These are phyloP conservation scores for Candida silvatica DNA, from an alignment of 805 yeast species.

Conservation along the genomic window DNA sequence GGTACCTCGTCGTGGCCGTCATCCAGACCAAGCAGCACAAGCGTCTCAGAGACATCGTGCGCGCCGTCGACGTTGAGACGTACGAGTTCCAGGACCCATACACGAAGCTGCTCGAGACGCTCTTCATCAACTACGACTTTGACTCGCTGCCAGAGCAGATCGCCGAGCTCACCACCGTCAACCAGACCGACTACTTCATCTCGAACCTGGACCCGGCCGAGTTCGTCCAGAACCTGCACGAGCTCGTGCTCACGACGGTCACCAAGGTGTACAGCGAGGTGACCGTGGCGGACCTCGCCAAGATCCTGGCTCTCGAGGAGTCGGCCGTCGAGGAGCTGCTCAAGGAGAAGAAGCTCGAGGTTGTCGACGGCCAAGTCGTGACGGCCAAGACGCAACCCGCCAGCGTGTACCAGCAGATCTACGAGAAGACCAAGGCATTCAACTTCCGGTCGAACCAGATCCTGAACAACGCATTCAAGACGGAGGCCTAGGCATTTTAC, in stretches of 20 bases:
- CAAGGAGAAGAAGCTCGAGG: conserved; percentile 21
- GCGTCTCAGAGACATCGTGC: conserved; percentile 48
- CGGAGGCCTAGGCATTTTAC: conserved; percentile 2
- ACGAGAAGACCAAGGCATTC: conserved; percentile 59
- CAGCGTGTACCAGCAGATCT: conserved; percentile 58
- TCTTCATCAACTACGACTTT: conserved; percentile 53
- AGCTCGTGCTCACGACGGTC: conserved; percentile 16
- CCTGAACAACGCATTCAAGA: conserved; percentile 33
- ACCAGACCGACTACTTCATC: conserved; percentile 52
- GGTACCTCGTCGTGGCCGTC: conserved; percentile 60
- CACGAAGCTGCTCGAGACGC: conserved; percentile 43
- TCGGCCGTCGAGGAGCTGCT: conserved; percentile 4
- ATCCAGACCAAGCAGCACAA: conserved; percentile 31
- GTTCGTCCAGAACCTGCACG: conserved; percentile 16
- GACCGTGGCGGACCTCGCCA: conserved; percentile 13
- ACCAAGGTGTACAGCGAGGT: conserved; percentile 18
- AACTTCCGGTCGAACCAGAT: conserved; percentile 52
- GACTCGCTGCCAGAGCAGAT: conserved; percentile 42
- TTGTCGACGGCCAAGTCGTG: conserved; percentile 31
- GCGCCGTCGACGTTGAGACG: conserved; percentile 50
- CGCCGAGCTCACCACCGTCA: conserved; percentile 35
- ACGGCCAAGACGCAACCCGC: conserved; percentile 46
- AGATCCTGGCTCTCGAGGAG: conserved; percentile 7
- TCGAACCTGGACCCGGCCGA: conserved; percentile 28
- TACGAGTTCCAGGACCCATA: conserved; percentile 63